These are phyloP conservation scores for Cenococcum geophilum DNA, from an alignment of 495 filamentous ascomycete species.

Conservation along the genomic window DNA sequence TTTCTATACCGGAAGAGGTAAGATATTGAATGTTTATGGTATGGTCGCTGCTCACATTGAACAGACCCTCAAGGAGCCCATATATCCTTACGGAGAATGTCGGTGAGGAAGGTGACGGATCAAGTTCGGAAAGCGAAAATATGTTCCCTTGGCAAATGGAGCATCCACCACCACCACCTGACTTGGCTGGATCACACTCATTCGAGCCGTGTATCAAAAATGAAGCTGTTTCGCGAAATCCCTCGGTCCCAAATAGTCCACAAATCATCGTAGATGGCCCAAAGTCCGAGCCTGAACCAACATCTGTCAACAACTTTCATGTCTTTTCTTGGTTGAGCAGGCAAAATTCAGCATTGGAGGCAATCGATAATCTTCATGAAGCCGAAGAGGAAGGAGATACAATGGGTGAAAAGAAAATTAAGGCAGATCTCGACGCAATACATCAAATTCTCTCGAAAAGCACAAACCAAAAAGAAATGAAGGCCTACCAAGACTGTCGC, in stretches of 20 bases:
- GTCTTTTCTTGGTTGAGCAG: too few relatives aligned
- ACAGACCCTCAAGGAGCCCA: background rate
- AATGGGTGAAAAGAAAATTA: background rate
- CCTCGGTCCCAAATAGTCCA: background rate
- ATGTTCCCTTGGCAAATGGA: background rate
- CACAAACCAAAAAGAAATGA: constrained; percentile 2
- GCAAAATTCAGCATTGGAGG: too few relatives aligned
- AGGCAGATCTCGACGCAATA: background rate
- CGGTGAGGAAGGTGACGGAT: background rate
- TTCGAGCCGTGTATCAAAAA: background rate
- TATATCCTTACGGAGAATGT: background rate
- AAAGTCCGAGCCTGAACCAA: too few relatives aligned
- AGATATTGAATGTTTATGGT: background rate
- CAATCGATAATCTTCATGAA: too few relatives aligned
- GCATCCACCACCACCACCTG: background rate
- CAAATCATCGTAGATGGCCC: background rate
- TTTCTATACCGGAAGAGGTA: background rate
- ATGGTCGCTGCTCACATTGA: background rate
- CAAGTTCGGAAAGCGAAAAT: background rate
- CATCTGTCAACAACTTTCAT: too few relatives aligned
- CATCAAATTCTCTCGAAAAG: background rate
- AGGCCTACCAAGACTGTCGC: constrained; percentile 1
- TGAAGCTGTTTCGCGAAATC: background rate
- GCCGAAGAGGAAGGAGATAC: too few relatives aligned
- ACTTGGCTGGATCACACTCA: background rate